Evolutionary conservation across 176 grass and related monocot genomes (phyloP), one percentile per base, ranked within the genome.

Genomic region (Avena eriantha): DNA sequence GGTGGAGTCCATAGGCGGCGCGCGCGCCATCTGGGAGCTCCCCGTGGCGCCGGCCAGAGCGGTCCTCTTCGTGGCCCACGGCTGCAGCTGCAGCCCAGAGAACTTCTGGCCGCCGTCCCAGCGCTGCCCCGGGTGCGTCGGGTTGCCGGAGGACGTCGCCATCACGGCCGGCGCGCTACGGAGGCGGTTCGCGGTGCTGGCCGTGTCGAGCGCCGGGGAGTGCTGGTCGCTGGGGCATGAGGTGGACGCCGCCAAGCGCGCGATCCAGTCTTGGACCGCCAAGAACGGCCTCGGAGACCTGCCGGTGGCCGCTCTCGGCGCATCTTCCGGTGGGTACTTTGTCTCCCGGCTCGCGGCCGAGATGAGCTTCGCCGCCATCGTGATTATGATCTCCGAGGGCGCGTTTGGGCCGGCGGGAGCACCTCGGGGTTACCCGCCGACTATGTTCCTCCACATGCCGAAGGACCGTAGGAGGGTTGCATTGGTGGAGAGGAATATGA

Each of bases 361-460:
- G 90, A 88, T 90, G 82, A 67, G 71, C 18, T 80, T 95, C 79
- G 72, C 86, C 7, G 81, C 84, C 87, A 71, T 97, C 21, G 89
- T 90, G 77, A 85, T 97, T 66, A 93, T 94, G 92, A 97, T 97
- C 79, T 60, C 94, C 7, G 92, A 90, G 65, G 94, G 94, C 36
- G 70, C 87, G n/a, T 92, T 97, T 18, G 56, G 33, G 2, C 47
- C 66, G 14, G 73, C 41, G 22, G 86, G 53, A 46, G 50, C 80
- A 19, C 85, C 64, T 8, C 15, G 7, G 18, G 69, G 48, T 19
- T 97, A 90, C 57, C 90, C 86, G 53, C 83, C 92, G 16, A 80
- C 90, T 1, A 77, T 95, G 78, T 95, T 97, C 88, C 82, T 95
- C 6, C 93, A 95, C 88, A 97, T 97, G 95, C 92, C 95, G 5